These are phyloP conservation scores for Sungouiozyma ichnusensis DNA, from an alignment of 805 yeast genomes.

Conservation along the genomic window DNA sequence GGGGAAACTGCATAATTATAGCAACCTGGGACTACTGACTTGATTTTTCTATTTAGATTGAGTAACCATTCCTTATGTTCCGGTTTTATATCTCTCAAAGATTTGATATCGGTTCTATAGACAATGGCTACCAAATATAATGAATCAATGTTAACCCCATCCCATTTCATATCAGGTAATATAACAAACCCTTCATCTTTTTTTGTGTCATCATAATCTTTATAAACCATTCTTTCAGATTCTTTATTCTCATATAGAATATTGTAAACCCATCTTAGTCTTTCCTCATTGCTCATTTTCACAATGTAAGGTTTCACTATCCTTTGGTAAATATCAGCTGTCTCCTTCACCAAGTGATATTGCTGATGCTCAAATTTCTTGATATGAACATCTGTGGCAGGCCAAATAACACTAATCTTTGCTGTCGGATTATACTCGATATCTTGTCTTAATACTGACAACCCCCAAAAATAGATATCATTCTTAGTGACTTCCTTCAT, in stretches of 20 bases:
- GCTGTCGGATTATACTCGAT: conserved; percentile 42
- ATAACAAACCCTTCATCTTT: conserved; percentile 60
- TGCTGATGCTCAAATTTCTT: conserved; percentile 57
- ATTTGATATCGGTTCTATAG: conserved; percentile 53
- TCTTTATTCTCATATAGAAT: conserved; percentile 78
- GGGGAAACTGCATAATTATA: conserved; percentile 35
- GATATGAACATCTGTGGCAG: conserved; percentile 82
- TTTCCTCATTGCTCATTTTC: conserved; percentile 56
- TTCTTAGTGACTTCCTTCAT: conserved; percentile 46
- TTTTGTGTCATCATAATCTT: conserved; percentile 41
- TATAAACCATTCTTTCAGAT: conserved; percentile 61
- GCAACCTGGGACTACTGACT: conserved; percentile 35
- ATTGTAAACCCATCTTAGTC: conserved; percentile 85
- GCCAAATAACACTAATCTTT: conserved; percentile 70
- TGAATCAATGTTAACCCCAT: conserved; percentile 54
- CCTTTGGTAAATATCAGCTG: conserved; percentile 60
- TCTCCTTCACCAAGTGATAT: conserved; percentile 59
- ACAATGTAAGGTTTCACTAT: conserved; percentile 68
- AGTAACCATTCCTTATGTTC: conserved; percentile 51
- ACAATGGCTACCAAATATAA: conserved; percentile 73
- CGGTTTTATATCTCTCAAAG: conserved; percentile 63
- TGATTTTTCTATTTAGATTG: conserved; percentile 36
- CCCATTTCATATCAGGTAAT: conserved; percentile 98
- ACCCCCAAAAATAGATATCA: conserved; percentile 81
- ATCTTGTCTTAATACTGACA: conserved; percentile 39